These are phyloP conservation scores for Oryza glaberrima DNA, from an alignment of 176 grass and related monocot species.

Conservation along the genomic window DNA sequence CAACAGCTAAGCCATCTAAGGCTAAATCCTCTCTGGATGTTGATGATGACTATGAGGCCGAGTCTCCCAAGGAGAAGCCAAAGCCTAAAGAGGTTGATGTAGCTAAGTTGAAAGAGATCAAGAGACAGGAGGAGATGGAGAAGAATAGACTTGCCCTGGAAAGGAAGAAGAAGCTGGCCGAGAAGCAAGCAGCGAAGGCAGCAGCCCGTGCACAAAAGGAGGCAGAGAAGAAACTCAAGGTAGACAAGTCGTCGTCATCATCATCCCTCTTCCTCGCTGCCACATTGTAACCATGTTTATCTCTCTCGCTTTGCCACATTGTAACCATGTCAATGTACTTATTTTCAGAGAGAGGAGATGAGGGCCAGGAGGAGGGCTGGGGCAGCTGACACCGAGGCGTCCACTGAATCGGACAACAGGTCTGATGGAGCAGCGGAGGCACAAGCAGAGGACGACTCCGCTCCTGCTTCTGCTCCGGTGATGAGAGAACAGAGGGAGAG, in stretches of 20 bases:
- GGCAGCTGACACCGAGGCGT: slow-evolving; percentile 45
- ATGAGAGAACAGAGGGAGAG: slow-evolving; percentile 70
- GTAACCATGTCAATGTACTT: slow-evolving; percentile 14
- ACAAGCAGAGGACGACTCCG: slow-evolving; percentile 35
- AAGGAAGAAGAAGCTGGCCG: slow-evolving; percentile 89
- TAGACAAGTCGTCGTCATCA: background rate
- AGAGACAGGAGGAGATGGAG: slow-evolving; percentile 89
- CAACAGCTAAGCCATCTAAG: slow-evolving; percentile 40
- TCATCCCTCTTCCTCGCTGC: background rate
- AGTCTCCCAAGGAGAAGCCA: slow-evolving; percentile 58
- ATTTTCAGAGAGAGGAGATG: slow-evolving; percentile 80
- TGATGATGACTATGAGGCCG: slow-evolving; percentile 46
- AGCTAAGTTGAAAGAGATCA: slow-evolving; percentile 82
- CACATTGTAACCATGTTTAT: background rate
- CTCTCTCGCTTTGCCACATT: background rate
- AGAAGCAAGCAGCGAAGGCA: slow-evolving; percentile 80
- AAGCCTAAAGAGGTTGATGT: slow-evolving; percentile 66
- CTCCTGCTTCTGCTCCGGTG: slow-evolving; percentile 30
- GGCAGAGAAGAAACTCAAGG: slow-evolving; percentile 80
- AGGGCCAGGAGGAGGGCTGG: slow-evolving; percentile 74
- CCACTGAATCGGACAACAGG: slow-evolving; percentile 60
- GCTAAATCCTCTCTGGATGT: slow-evolving; percentile 47
- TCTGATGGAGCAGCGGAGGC: slow-evolving; percentile 64
- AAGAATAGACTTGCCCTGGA: slow-evolving; percentile 87
- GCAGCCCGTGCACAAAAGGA: slow-evolving; percentile 81